Conservation (phyloP, 2,329 filamentous ascomycete genomes). For the Penicillium sp. region DNA sequence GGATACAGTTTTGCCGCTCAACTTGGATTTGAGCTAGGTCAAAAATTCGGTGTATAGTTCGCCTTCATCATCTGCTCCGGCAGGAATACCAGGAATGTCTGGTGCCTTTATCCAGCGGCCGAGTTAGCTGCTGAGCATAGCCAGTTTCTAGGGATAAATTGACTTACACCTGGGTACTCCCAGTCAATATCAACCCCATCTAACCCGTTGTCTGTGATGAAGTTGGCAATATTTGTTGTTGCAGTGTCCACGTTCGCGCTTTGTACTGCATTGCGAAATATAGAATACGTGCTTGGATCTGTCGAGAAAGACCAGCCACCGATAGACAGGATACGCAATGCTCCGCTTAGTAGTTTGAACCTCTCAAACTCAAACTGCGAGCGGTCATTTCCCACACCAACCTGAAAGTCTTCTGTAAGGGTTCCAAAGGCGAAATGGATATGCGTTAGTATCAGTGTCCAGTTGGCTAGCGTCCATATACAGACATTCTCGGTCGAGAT, state of each 20-base stretch:
- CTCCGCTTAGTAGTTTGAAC: constrained; percentile 36
- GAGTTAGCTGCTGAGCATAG: not conserved
- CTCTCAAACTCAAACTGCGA: constrained; percentile 35
- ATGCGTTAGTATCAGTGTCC: constrained; percentile 33
- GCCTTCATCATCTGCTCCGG: constrained; percentile 34
- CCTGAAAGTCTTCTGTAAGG: constrained; percentile 38
- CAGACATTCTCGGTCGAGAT: constrained; percentile 37
- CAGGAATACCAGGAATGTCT: constrained; percentile 32
- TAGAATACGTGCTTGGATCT: constrained; percentile 39
- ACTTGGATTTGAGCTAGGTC: constrained; percentile 9
- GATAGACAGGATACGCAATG: constrained; percentile 50
- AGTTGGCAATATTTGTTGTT: constrained; percentile 39
- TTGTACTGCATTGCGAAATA: constrained; percentile 45
- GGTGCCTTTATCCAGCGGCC: constrained; percentile 7
- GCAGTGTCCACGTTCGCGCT: constrained; percentile 46
- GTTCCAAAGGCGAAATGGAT: constrained; percentile 46
- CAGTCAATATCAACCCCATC: too few species aligned
- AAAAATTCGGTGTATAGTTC: constrained; percentile 44
- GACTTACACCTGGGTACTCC: constrained; percentile 23
- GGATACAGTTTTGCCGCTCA: constrained; percentile 28
- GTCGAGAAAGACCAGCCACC: constrained; percentile 54
- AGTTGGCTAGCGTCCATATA: constrained; percentile 32
- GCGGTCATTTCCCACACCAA: constrained; percentile 27
- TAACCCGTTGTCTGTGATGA: constrained; percentile 17
- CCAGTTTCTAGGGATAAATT: not conserved